Conservation (phyloP, 23 red algal genomes). For the Gracilaria domingensis region DNA sequence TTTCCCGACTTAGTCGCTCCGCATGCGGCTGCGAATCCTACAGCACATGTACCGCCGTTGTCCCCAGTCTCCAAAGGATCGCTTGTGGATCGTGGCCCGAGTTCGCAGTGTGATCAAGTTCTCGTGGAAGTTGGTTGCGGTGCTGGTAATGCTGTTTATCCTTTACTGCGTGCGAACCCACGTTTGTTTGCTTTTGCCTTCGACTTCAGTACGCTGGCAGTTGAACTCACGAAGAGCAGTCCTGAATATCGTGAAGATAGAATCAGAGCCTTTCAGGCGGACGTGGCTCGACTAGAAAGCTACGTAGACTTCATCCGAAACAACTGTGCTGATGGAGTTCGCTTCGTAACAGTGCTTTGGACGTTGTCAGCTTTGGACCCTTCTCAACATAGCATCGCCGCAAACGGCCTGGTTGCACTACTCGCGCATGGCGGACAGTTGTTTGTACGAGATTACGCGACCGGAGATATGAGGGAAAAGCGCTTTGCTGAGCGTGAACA, state of each 20-base stretch:
- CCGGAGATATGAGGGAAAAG: slow-evolving; percentile 89
- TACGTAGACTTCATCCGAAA: slow-evolving; percentile 9
- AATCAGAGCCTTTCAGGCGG: slow-evolving; percentile 74
- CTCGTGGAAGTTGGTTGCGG: slow-evolving; percentile 89
- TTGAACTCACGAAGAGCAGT: slow-evolving; percentile 50
- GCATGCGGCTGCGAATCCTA: slow-evolving; percentile 22
- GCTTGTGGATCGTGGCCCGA: not conserved
- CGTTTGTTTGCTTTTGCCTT: slow-evolving; percentile 81
- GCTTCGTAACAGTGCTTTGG: slow-evolving; percentile 85
- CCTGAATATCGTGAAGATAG: slow-evolving; percentile 77
- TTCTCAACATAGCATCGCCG: slow-evolving; percentile 12
- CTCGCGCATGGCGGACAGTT: slow-evolving; percentile 72
- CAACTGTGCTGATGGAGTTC: not conserved
- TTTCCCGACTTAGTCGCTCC: slow-evolving; percentile 87
- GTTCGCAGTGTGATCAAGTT: slow-evolving; percentile 26
- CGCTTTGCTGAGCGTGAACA: slow-evolving; percentile 58
- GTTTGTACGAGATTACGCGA: slow-evolving; percentile 94
- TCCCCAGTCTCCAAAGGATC: too few species aligned
- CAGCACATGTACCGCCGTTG: slow-evolving; percentile 53
- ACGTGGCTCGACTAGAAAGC: slow-evolving; percentile 41
- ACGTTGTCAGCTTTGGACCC: slow-evolving; percentile 85
- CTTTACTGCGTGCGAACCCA: slow-evolving; percentile 89
- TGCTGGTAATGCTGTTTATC: slow-evolving; percentile 87
- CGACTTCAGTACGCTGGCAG: slow-evolving; percentile 75
- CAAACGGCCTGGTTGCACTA: slow-evolving; percentile 48